Base-by-base conservation (phyloP, 768 basidiomycete genomes). In the Termitomyces sp. region DNA sequence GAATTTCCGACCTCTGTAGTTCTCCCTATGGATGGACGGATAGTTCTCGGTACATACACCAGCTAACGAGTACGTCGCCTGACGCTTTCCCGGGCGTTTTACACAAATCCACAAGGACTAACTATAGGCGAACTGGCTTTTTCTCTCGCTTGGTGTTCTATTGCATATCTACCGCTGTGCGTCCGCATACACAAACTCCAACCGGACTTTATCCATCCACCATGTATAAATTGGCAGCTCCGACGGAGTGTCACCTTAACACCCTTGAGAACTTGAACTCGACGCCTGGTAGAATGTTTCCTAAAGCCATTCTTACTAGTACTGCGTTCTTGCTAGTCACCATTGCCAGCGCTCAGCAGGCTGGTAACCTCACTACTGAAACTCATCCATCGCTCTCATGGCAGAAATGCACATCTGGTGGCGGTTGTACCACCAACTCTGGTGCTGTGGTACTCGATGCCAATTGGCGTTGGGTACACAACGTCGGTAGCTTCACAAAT, bases 381-480 rank as follows among this genome's bases (percentile, higher is more conserved):
- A 67, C 57, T 53, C 77, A 80, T 62, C 79, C 79, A 13, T 41
- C 66, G 18, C 66, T 81, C 38, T 63, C 72, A 41, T 74, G 69
- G 66, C 68, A 71, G 80, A 76, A 75, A 50, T 83, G 81, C 68
- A 76, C 80, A 66, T 74, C 79, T 33, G 50, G 64, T 29, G 75
- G 76, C 46, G 65, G 68, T 23, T 81, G 80, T 70, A 70, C 67
- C 13, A 71, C 70, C 20, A 62, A 64, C 27, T 61, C 66, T 23
- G 70, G 70, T 11, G 49, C 67, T 25, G 71, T 84, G 62, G 75
- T 76, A 42, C 74, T 84, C 66, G 81, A 82, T 67, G 63, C 76
- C 58, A 82, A 82, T 73, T 83, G 80, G 80, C 79, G 81, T 57
- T 82, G 79, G 79, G 64, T 78, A 36, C 77, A 80, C 66, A 62